Conservation (phyloP, 768 basidiomycete genomes). For the Russula sp. region DNA sequence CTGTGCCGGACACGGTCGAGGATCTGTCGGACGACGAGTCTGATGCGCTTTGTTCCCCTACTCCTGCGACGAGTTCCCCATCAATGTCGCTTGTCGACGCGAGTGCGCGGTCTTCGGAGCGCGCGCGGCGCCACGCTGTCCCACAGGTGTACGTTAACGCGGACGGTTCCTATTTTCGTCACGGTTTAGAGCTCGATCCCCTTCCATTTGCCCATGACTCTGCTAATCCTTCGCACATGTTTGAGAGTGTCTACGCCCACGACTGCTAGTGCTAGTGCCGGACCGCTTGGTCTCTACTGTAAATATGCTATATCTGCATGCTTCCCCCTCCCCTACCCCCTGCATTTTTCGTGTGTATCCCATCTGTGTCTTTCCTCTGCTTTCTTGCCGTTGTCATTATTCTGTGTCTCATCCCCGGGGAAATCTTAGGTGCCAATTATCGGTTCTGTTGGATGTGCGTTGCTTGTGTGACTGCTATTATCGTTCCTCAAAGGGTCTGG, state of each 20-base stretch:
- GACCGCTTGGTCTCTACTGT: slow-evolving; percentile 30
- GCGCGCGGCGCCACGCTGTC: slow-evolving; percentile 45
- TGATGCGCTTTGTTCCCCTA: slow-evolving; percentile 63
- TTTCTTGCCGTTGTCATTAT: slow-evolving; percentile 27
- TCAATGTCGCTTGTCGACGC: slow-evolving; percentile 50
- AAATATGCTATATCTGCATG: slow-evolving; percentile 36
- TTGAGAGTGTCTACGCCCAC: slow-evolving; percentile 46
- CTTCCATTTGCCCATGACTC: slow-evolving; percentile 63
- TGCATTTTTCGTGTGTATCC: slow-evolving; percentile 35
- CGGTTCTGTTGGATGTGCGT: slow-evolving; percentile 15
- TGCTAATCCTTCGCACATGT: slow-evolving; percentile 40
- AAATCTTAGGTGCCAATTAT: slow-evolving; percentile 27
- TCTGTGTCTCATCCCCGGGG: slow-evolving; percentile 17
- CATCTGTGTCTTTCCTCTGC: slow-evolving; percentile 26
- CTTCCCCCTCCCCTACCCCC: slow-evolving; percentile 28
- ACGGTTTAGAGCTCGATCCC: slow-evolving; percentile 66
- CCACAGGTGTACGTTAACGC: slow-evolving; percentile 61
- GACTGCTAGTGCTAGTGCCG: slow-evolving; percentile 51
- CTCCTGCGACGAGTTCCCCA: slow-evolving; percentile 48
- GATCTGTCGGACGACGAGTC: slow-evolving; percentile 86
- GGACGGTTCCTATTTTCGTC: slow-evolving; percentile 54
- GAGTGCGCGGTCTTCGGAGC: slow-evolving; percentile 25
- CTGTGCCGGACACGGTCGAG: slow-evolving; percentile 78
- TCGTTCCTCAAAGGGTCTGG: background rate
- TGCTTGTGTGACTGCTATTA: slow-evolving; percentile 11